These are phyloP conservation scores for Colletotrichum gloeosporioides DNA, from an alignment of 2,329 filamentous ascomycete species.

Conservation along the genomic window DNA sequence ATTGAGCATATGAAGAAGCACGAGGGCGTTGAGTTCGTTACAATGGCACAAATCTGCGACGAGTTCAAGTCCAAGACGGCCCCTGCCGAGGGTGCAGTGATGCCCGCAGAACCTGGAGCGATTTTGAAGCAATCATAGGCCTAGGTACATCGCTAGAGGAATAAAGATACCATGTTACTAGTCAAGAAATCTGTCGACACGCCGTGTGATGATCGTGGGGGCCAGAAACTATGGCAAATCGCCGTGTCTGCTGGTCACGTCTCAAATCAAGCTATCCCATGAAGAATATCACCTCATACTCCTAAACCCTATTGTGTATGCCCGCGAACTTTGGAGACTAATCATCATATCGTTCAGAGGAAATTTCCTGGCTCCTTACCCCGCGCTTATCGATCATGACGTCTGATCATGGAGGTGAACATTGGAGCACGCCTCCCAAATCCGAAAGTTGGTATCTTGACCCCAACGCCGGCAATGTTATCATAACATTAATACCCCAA, in stretches of 20 bases:
- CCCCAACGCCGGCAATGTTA: not conserved
- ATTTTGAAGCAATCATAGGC: conserved; percentile 48
- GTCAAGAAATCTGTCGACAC: not conserved
- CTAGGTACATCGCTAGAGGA: not conserved
- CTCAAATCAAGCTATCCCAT: not conserved
- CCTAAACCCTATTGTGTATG: not conserved
- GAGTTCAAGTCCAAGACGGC: conserved; percentile 73
- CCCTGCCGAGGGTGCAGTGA: conserved; percentile 61
- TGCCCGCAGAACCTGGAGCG: conserved; percentile 61
- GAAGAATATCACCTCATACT: not conserved
- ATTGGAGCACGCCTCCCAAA: not conserved
- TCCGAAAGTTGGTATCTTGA: not conserved
- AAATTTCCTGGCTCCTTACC: not conserved
- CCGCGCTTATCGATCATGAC: not conserved
- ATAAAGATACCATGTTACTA: not conserved
- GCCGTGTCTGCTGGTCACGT: not conserved
- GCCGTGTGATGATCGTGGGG: not conserved
- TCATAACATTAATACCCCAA: not conserved
- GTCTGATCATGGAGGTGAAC: not conserved
- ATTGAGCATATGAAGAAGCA: conserved; percentile 73
- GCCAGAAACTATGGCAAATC: not conserved
- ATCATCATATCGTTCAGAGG: not conserved
- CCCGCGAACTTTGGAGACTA: not conserved
- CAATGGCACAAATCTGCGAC: conserved; percentile 74
- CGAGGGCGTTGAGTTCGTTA: conserved; percentile 68